A percentile compares a stretch with the other conserved stretches of the same genome.
Evolutionary conservation across 495 filamentous ascomycete genomes (phyloP).

Genomic region (Evansstolkia leycettana): DNA sequence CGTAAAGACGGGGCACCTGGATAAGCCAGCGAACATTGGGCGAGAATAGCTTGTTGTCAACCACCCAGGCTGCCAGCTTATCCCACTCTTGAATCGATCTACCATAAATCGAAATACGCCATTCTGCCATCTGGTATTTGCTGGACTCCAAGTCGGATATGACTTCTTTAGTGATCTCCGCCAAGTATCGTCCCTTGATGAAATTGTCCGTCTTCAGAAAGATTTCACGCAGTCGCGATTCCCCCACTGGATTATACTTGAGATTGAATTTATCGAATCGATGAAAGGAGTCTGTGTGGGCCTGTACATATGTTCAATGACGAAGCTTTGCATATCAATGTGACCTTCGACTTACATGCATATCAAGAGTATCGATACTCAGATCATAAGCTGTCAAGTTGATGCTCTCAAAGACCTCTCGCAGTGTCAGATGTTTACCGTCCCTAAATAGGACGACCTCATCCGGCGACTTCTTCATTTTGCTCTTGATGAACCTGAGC

Average conservation of each 20-base stretch:
- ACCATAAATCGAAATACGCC: conserved; percentile 95
- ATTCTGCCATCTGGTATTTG: conserved; percentile 99
- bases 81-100: conserved; percentile 91
- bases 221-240: conserved; percentile 87
- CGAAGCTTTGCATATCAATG: not conserved
- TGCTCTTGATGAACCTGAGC: conserved; percentile 96
- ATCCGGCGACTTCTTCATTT: conserved; percentile 94
- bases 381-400: conserved; percentile 94
- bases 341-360: conserved; percentile 57
- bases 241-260: conserved; percentile 96
- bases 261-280: conserved; percentile 99
- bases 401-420: conserved; percentile 94
- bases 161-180: conserved; percentile 95
- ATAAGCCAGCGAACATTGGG: conserved; percentile 97
- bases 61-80: conserved; percentile 94
- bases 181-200: conserved; percentile 89
- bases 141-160: conserved; percentile 96
- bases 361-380: conserved; percentile 96
- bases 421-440: conserved; percentile 80
- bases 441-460: conserved; percentile 90
- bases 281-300: conserved; percentile 96
- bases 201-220: conserved; percentile 98
- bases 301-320: conserved; percentile 32
- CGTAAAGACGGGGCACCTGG: conserved; percentile 87
- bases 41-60: conserved; percentile 95